These are phyloP conservation scores for Vanilla planifolia DNA, from an alignment of 106 monocot genomes.

Conservation along the genomic window DNA sequence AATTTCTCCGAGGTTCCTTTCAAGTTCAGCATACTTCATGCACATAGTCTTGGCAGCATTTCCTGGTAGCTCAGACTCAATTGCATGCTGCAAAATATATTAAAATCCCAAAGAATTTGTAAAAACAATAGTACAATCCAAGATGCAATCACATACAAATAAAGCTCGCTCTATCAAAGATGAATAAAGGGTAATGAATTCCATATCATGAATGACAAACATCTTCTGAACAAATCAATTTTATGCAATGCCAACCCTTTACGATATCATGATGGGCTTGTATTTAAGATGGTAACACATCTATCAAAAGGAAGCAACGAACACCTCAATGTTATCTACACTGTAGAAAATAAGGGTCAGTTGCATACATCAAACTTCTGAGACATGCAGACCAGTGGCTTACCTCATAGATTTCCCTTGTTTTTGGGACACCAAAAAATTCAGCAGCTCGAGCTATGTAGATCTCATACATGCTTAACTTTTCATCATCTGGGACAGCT, in stretches of 20 bases:
- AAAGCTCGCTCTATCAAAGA: background rate
- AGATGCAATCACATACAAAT: conserved; percentile 7
- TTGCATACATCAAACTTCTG: background rate
- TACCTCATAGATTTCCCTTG: conserved; percentile 96
- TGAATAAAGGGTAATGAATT: background rate
- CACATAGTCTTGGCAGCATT: conserved; percentile 83
- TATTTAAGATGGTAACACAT: background rate
- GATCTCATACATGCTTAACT: conserved; percentile 94
- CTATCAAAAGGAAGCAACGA: background rate
- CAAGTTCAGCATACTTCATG: conserved; percentile 93
- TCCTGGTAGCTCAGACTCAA: conserved; percentile 90
- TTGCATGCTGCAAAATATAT: conserved; percentile 71
- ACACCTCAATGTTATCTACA: background rate
- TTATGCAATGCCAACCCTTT: no score
- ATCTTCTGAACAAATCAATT: background rate
- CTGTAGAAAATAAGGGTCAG: background rate
- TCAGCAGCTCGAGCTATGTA: conserved; percentile 92
- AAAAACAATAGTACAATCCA: background rate
- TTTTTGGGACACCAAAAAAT: conserved; percentile 97
- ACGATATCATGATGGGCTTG: no score
- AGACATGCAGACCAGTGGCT: background rate
- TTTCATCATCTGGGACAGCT: conserved; percentile 72
- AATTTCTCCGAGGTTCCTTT: conserved; percentile 87
- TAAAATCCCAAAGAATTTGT: background rate
- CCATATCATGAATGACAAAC: background rate